These are phyloP conservation scores for Trichoderma orchidacearum DNA, from an alignment of 495 filamentous ascomycete species.

Conservation along the genomic window DNA sequence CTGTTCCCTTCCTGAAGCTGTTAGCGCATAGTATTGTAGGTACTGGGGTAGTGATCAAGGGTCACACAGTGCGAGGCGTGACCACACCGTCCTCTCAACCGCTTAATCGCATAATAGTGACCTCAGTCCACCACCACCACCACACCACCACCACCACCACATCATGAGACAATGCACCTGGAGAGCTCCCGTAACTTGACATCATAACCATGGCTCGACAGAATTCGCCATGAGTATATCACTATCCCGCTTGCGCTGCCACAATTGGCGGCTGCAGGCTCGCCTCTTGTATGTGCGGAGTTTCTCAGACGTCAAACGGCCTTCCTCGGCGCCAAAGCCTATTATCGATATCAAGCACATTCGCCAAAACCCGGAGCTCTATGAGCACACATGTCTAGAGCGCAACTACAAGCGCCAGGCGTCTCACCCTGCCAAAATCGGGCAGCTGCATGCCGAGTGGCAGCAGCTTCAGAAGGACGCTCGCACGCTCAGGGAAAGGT, in stretches of 20 bases:
- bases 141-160: constrained; percentile 1
- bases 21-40: too few relatives aligned
- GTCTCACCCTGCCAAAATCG: constrained; percentile 53
- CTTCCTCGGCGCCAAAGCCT: constrained; percentile 68
- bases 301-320: constrained; percentile 10
- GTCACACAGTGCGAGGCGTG: not conserved
- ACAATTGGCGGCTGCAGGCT: not conserved
- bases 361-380: constrained; percentile 62
- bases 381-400: constrained; percentile 68
- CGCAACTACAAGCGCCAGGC: constrained; percentile 68
- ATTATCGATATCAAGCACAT: constrained; percentile 77
- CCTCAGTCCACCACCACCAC: not conserved
- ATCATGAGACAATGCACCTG: not conserved
- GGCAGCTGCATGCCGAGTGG: constrained; percentile 53
- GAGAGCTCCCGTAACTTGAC: not conserved
- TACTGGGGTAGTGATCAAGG: too few relatives aligned
- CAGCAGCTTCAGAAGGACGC: constrained; percentile 37
- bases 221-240: not conserved
- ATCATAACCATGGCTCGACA: not conserved
- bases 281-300: not conserved
- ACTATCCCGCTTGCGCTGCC: not conserved
- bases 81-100: not conserved
- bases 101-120: not conserved
- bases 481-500: constrained; percentile 41
- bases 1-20: too few relatives aligned